Percentiles rank a stretch among this genome's conserved stretches.
These are phyloP conservation scores for Serendipita sp. DNA, from an alignment of 768 basidiomycete genomes.

Conservation along the genomic window DNA sequence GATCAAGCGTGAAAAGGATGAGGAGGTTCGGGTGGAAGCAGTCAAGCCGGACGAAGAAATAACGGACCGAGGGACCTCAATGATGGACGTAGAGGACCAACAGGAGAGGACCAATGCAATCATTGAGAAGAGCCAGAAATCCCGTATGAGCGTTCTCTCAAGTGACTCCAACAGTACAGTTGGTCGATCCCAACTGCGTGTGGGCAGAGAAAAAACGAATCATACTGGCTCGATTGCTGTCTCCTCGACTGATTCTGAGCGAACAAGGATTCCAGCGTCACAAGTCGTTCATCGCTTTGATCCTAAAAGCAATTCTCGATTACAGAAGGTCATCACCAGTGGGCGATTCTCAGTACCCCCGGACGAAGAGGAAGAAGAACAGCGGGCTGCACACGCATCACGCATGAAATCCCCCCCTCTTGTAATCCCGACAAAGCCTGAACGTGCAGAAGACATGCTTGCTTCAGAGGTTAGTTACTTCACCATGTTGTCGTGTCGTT, in stretches of 20 bases:
- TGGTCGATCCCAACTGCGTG: not conserved
- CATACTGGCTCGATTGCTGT: not conserved
- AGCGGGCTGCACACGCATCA: not conserved
- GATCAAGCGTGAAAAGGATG: not conserved
- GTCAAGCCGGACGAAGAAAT: not conserved
- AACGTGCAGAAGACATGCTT: not conserved
- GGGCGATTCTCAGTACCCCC: not conserved
- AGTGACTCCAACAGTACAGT: not conserved
- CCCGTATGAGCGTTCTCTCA: not conserved
- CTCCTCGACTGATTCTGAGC: not conserved
- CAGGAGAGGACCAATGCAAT: not conserved
- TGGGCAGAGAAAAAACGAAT: not conserved
- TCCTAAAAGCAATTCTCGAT: not conserved
- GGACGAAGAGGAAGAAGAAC: not conserved
- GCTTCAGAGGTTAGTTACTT: not conserved
- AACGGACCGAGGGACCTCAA: not conserved
- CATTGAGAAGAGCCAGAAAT: not conserved
- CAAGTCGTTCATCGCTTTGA: not conserved
- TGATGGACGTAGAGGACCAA: not conserved
- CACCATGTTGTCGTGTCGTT: not conserved
- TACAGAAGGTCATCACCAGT: not conserved
- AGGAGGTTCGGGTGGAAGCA: not conserved
- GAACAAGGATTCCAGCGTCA: not conserved
- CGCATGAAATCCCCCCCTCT: not conserved
- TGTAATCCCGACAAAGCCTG: not conserved